Evolutionary conservation across 2,329 filamentous ascomycete genomes (phyloP).

Genomic region (Akanthomyces muscarius): DNA sequence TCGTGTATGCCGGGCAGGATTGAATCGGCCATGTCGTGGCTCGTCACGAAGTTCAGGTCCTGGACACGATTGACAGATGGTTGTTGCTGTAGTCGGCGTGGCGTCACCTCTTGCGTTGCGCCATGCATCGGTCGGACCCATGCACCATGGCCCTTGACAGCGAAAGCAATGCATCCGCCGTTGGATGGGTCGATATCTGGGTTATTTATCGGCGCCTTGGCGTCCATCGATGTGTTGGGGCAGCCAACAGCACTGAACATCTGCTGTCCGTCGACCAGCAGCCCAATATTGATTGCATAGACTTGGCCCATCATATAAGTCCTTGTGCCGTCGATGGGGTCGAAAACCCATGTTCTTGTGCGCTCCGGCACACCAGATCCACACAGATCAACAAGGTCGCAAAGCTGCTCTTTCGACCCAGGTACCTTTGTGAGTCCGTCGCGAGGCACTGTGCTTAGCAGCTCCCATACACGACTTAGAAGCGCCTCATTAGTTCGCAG

Average conservation of each 20-base stretch:
- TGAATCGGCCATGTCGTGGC: conserved; percentile 43
- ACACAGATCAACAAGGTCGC: conserved; percentile 51
- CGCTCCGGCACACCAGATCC: conserved; percentile 36
- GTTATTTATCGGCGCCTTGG: conserved; percentile 39
- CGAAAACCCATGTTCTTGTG: conserved; percentile 52
- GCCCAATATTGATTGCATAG: conserved; percentile 55
- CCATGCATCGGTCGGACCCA: conserved; percentile 40
- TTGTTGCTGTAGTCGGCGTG: conserved; percentile 32
- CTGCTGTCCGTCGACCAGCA: conserved; percentile 49
- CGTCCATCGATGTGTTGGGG: conserved; percentile 42
- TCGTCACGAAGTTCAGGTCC: conserved; percentile 44
- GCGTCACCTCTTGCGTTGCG: conserved; percentile 21
- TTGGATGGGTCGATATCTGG: conserved; percentile 39
- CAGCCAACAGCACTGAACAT: conserved; percentile 47
- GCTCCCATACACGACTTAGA: conserved; percentile 44
- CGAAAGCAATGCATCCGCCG: conserved; percentile 48
- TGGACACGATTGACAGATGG: conserved; percentile 21
- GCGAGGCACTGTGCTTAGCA: conserved; percentile 32
- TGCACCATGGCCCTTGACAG: conserved; percentile 45
- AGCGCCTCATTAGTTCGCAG: conserved; percentile 41
- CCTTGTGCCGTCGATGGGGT: conserved; percentile 58
- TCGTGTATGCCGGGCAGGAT: conserved; percentile 46
- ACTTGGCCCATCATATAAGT: conserved; percentile 51
- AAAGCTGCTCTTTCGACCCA: conserved; percentile 41
- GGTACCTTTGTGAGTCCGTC: conserved; percentile 30